A percentile compares a stretch with the other conserved stretches of the same genome.
phyloP scores from a whole-genome alignment of 768 basidiomycete species.

The Clitopilus hobsonii region DNA sequence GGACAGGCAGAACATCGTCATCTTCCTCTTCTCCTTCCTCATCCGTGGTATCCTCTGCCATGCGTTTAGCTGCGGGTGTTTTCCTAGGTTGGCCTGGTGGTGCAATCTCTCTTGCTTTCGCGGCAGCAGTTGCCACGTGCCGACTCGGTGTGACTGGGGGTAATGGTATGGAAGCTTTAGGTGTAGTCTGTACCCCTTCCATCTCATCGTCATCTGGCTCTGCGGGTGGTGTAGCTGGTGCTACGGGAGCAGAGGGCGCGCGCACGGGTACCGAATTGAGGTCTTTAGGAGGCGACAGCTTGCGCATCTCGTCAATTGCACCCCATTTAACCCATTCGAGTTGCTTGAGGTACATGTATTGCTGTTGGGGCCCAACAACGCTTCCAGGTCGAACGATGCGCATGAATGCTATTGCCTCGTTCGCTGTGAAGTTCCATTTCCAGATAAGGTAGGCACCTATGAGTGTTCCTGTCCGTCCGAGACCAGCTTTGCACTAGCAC shows the following conservation, averaged over 20 bases:
- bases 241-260: constrained; percentile 27
- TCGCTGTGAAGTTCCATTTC: constrained; percentile 97
- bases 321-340: constrained; percentile 93
- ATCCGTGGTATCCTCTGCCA: constrained; percentile 62
- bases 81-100: constrained; percentile 86
- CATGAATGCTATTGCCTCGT: constrained; percentile 97
- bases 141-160: constrained; percentile 82
- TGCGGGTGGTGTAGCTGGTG: constrained; percentile 78
- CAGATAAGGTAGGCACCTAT: constrained; percentile 98
- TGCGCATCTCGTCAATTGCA: constrained; percentile 75
- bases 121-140: constrained; percentile 65
- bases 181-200: constrained; percentile 40
- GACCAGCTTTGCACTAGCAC: constrained; percentile 86
- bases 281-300: constrained; percentile 34
- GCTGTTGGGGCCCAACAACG: constrained; percentile 89
- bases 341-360: constrained; percentile 94
- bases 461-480: constrained; percentile 93
- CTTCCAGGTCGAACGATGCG: constrained; percentile 93
- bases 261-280: constrained; percentile 35
- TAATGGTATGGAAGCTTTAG: constrained; percentile 27
- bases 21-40: constrained; percentile 48
- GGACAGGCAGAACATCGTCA: constrained; percentile 60
- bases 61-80: constrained; percentile 75
- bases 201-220: constrained; percentile 69
- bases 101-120: constrained; percentile 64